Evolutionary conservation across 148 eudicot species (phyloP).

Genomic region (Diospyros lotus): DNA sequence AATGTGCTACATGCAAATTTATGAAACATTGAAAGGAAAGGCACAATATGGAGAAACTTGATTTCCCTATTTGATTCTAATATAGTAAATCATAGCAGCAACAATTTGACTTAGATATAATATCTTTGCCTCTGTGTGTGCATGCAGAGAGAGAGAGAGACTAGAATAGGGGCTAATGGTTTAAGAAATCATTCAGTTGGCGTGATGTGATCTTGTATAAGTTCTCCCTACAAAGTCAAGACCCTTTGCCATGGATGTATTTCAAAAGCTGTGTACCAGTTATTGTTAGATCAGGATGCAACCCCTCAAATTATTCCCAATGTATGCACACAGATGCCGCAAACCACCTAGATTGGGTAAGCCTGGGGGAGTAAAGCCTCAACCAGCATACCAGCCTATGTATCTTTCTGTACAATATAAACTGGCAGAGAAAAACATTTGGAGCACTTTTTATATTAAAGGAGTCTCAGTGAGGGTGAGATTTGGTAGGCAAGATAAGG

Average conservation of each 20-base stretch:
- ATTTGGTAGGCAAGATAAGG: too few relatives aligned
- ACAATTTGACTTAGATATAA: background rate
- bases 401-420: background rate
- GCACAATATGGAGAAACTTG: background rate
- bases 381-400: background rate
- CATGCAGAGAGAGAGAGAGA: background rate
- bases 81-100: background rate
- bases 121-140: background rate
- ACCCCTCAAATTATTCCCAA: too few relatives aligned
- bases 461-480: too few relatives aligned
- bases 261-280: too few relatives aligned
- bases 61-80: background rate
- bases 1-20: background rate
- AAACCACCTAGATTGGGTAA: background rate
- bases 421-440: too few relatives aligned
- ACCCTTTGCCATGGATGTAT: too few relatives aligned
- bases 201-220: too few relatives aligned
- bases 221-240: too few relatives aligned
- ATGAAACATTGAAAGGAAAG: background rate
- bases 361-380: background rate
- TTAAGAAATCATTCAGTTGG: background rate
- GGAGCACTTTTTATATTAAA: too few relatives aligned
- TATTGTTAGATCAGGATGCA: too few relatives aligned
- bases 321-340: background rate
- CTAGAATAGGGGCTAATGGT: background rate